These are phyloP conservation scores for Chlamydomonas incerta DNA, from an alignment of 139 green algal genomes.

Conservation along the genomic window DNA sequence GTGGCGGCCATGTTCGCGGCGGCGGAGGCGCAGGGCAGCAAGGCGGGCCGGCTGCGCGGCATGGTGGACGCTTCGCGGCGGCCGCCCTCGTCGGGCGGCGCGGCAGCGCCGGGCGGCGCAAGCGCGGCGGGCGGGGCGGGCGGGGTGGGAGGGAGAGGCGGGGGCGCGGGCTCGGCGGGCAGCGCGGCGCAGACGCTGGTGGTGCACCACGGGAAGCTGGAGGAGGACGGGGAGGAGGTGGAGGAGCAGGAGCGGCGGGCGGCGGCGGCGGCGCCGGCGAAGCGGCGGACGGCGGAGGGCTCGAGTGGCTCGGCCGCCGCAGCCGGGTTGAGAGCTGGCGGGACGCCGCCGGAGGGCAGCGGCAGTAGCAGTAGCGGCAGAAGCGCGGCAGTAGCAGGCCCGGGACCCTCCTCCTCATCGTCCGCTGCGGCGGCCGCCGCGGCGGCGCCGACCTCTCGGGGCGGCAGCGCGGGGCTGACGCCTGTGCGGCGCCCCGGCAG, in stretches of 20 bases:
- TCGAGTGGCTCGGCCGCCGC: too few species aligned
- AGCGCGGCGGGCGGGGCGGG: background rate
- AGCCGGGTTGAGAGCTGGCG: too few species aligned
- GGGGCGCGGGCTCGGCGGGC: background rate
- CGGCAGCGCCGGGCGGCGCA: background rate
- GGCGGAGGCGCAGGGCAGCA: conserved; percentile 24
- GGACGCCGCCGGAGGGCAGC: too few species aligned
- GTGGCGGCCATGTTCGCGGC: conserved; percentile 52
- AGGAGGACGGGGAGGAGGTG: background rate
- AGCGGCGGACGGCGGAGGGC: too few species aligned
- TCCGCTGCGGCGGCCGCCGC: background rate
- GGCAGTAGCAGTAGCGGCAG: background rate
- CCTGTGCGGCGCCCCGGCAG: conserved; percentile 23
- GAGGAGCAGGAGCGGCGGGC: too few species aligned
- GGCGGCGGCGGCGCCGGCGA: too few species aligned
- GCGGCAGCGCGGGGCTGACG: background rate
- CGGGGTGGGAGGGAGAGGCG: too few species aligned
- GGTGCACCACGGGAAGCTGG: background rate
- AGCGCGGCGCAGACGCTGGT: conserved; percentile 5
- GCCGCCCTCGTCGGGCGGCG: conserved; percentile 2
- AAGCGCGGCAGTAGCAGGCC: background rate
- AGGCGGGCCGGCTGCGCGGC: conserved; percentile 39
- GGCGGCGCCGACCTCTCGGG: background rate
- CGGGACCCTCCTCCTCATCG: background rate
- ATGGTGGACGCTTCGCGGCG: conserved; percentile 49